Base-by-base conservation (phyloP, 495 filamentous ascomycete genomes). In the Rostrohypoxylon terebratum region DNA sequence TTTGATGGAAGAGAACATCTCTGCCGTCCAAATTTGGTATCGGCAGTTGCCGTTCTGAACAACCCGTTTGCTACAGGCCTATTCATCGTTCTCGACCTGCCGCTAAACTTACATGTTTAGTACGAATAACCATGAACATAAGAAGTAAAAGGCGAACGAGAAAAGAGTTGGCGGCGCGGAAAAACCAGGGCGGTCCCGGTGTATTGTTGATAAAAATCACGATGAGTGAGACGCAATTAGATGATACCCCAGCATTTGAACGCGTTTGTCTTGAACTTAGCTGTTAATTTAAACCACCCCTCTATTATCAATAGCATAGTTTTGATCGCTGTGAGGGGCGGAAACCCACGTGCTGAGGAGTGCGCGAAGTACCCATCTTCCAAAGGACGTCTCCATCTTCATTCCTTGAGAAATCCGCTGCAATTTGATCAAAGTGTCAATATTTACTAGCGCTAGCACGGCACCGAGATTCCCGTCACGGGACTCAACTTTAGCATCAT, bases 181-280 rank as follows among this genome's bases (percentile, higher is more conserved):
- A n/a, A 57, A 44, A 6, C 16, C 31, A 21, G 11, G n/a, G 21
- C n/a, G 50, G 31, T 47, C 16, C 28, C 36, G 50, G 4, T 10
- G 36, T 16, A n/a, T 33, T 20, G 28, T 57, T 16, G 18, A 42
- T 47, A 31, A 54, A 51, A 53, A 4, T 44, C 25, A 64, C 44
- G 31, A 60, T 50, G 31, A 16, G 44, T 60, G 51, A 40, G 36
- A 70, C 25, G 58, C 53, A 54, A 68, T 44, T 55, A 67, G 33
- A 63, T 67, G 58, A 72, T 67, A 72, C 63, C 69, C 63, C 16
- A 33, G n/a, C 53, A 72, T 63, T 59, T 54, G 42, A 67, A 72
- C 42, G 63, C 63, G 69, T 25, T 71, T 61, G 47, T 68, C 63
- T 63, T 63, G 21, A 42, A n/a, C 57, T 31, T 50, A 8, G 23